Base-by-base conservation (phyloP, 805 yeast species). In the Pichia cabralensis region DNA sequence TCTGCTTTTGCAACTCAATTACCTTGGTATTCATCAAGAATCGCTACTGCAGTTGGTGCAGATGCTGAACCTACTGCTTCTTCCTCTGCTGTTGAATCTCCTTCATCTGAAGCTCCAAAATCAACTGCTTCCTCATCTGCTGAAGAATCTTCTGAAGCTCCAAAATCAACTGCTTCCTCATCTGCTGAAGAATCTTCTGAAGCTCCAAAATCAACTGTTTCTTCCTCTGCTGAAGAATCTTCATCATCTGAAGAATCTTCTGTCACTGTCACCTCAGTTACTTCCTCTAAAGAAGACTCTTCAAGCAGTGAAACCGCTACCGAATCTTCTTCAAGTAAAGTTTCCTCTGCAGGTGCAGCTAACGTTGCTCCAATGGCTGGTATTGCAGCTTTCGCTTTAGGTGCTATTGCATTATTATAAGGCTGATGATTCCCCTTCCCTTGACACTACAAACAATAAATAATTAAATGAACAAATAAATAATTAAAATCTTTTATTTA, bases 21-120 rank as follows among this genome's bases (percentile, higher is more conserved):
- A 28, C 61, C 61, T 38, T 57, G 63, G 62, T 57, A 56, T 36
- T 45, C 53, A 3, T 39, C 51, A 15, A 54, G 63, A 49, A 36
- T 57, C 21, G 36, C 33, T 11, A 31, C 49, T 9, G 48, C 46
- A 20, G 28, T 47, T 17, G 40, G 33, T 6, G 44, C 30, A 14
- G 43, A 38, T 15, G 47, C 33, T 18, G 39, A 39, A 18, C 29
- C 43, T 13, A 26, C 38, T 28, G 30, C 37, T 26, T 31, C 45
- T 18, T 29, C 38, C 15, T 30, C 46, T 12, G 34, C 43, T 14
- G 17, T 44, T 18, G 34, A 42, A 20, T 20, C 49, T 27, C 11
- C 26, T 13, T 24, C 26, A 8, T 27, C 45, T 26, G 29, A 42
- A 23, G 16, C 42, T 14, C 22, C 46, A 13, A 19, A 41, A 21